phyloP scores from a whole-genome alignment of 73 alveolate species.

The Tetrahymena elliotti region DNA sequence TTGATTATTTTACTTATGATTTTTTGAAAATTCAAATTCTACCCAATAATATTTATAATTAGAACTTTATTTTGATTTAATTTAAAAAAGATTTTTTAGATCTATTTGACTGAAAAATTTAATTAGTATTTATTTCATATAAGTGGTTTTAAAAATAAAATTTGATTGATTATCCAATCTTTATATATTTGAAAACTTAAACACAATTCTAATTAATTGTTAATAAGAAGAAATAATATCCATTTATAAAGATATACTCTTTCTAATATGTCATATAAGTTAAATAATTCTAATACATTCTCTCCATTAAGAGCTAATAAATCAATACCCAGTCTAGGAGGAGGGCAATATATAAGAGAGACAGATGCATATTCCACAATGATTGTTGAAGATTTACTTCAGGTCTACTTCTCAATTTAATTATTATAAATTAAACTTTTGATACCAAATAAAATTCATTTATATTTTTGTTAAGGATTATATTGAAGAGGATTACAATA shows the following conservation, averaged over 20 bases:
- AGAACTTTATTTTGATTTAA: not conserved
- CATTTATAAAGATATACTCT: not conserved
- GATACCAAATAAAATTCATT: not conserved
- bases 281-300: not conserved
- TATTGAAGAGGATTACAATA: too few species aligned
- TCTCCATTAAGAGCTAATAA: not conserved
- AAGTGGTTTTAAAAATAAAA: not conserved
- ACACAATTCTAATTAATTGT: not conserved
- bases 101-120: not conserved
- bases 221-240: not conserved
- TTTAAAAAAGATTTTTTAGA: not conserved
- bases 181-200: not conserved
- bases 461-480: too few species aligned
- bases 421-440: not conserved
- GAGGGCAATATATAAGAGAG: not conserved
- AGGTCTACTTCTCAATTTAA: not conserved
- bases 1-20: not conserved
- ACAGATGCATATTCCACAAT: conserved; percentile 13
- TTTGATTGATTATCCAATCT: not conserved
- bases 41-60: not conserved
- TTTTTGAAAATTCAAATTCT: not conserved
- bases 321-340: not conserved
- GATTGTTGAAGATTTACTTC: conserved; percentile 27
- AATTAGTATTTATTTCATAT: not conserved
- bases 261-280: not conserved